Conservation (phyloP, 345 rosid species). For the Cochlearia excelsa region DNA sequence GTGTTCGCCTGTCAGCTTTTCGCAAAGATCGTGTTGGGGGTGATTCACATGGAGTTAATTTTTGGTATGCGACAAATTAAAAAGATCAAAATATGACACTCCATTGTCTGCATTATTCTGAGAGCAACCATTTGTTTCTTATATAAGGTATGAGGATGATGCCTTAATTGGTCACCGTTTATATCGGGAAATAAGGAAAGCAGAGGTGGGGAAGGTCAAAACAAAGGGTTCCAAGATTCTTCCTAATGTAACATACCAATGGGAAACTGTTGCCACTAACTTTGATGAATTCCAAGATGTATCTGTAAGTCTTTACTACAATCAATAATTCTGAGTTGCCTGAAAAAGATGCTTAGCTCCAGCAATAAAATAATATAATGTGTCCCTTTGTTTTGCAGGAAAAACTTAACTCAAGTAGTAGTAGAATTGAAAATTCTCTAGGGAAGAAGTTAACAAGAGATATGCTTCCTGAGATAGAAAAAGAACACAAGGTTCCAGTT, state of each 20-base stretch:
- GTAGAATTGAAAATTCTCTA: constrained; percentile 72
- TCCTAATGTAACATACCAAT: constrained; percentile 57
- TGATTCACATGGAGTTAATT: constrained; percentile 77
- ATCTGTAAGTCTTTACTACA: constrained; percentile 44
- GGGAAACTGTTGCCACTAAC: constrained; percentile 95
- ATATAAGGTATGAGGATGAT: constrained; percentile 85
- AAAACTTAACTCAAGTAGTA: constrained; percentile 71
- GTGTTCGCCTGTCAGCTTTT: constrained; percentile 66
- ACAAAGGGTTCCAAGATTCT: constrained; percentile 67
- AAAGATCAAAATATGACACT: background rate
- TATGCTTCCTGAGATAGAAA: constrained; percentile 91
- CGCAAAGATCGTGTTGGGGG: constrained; percentile 92
- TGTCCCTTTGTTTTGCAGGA: constrained; percentile 46
- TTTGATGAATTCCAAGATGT: constrained; percentile 80
- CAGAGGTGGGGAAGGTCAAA: constrained; percentile 64
- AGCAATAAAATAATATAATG: no score
- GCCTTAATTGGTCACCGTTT: constrained; percentile 78
- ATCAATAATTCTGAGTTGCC: constrained; percentile 9
- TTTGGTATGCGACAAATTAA: constrained; percentile 49
- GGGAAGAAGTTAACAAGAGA: constrained; percentile 81
- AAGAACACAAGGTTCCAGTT: constrained; percentile 70
- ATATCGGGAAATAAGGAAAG: constrained; percentile 82
- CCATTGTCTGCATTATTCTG: constrained; percentile 12
- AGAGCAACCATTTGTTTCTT: constrained; percentile 27
- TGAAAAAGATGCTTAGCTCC: background rate